These are phyloP conservation scores for Neonectria coccinea DNA, from an alignment of 2,329 filamentous ascomycete genomes.

Conservation along the genomic window DNA sequence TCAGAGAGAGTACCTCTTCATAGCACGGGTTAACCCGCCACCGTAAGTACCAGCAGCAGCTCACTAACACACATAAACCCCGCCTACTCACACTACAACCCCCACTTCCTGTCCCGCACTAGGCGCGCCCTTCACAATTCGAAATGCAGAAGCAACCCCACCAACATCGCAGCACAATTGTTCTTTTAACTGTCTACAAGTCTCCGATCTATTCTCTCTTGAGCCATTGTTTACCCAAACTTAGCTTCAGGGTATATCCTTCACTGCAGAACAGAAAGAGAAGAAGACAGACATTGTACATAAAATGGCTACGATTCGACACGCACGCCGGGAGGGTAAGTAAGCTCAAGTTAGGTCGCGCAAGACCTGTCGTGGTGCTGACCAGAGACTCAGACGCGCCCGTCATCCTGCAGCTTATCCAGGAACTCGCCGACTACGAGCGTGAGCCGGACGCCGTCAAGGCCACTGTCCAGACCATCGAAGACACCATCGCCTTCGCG, in stretches of 20 bases:
- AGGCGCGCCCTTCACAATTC: constrained; percentile 21
- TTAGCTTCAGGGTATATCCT: constrained; percentile 16
- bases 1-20: too few relatives aligned
- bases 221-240: constrained; percentile 3
- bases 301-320: constrained; percentile 44
- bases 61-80: too few relatives aligned
- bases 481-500: constrained; percentile 83
- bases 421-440: constrained; percentile 89
- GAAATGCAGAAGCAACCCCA: constrained; percentile 19
- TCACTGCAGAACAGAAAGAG: not conserved
- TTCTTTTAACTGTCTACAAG: not conserved
- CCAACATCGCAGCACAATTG: not conserved
- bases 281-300: constrained; percentile 15
- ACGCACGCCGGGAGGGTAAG: constrained; percentile 43
- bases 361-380: constrained; percentile 25
- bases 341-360: not conserved
- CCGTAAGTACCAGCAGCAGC: too few relatives aligned
- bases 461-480: constrained; percentile 80
- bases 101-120: too few relatives aligned
- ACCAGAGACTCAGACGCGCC: constrained; percentile 73
- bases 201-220: not conserved
- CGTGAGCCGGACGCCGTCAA: constrained; percentile 79
- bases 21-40: too few relatives aligned
- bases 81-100: too few relatives aligned
- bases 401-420: constrained; percentile 83